Evolutionary conservation across 139 green algal genomes (phyloP), one percentile per base, ranked within the genome.

Genomic region (Tetradesmus lagerheimii): DNA sequence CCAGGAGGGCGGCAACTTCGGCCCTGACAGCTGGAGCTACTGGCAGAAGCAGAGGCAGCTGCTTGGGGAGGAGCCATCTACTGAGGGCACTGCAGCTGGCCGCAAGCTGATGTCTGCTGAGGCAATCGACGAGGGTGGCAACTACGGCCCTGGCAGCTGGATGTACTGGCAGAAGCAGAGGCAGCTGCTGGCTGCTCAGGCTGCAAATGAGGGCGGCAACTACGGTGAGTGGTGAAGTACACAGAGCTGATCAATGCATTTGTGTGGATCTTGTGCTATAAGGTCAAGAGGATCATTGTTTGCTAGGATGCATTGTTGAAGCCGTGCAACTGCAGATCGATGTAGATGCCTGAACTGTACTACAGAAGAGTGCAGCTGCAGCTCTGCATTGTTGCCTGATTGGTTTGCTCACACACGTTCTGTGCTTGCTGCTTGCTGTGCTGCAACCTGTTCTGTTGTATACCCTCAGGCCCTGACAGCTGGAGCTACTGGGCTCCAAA

Each of bases 121-220:
- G 3, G 57, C 57, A 27, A 18, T 23, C 3, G 31, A 38, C 9
- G 31, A 38, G 71, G 71, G 71, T 18, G 71, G 71, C 71, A 79
- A 79, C 71, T 79, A 37, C 23, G 71, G 71, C 27, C 71, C 71
- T 35, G 71, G 31, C 71, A 41, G 31, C 71, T 79, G 71, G 71
- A 79, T 41, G n/a, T 79, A 41, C 71, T 79, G 71, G 71, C 71
- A 79, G 71, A 18, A 37, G 31, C n/a, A 38, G 31, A 37, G 71
- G 31, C 71, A 79, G 71, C 71, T 79, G 71, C 71, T 79, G 71
- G 71, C 31, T 39, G 71, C n/a, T 27, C 29, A 79, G 71, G 71
- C 71, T 38, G 71, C 14, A 37, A 79, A 79, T 18, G 71, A 71
- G 57, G 57, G 71, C 71, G 71, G 71, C 71, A 79, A 38, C 71